Evolutionary conservation across 768 basidiomycete species (phyloP).

Genomic region (Hygrophoropsis aurantiaca): DNA sequence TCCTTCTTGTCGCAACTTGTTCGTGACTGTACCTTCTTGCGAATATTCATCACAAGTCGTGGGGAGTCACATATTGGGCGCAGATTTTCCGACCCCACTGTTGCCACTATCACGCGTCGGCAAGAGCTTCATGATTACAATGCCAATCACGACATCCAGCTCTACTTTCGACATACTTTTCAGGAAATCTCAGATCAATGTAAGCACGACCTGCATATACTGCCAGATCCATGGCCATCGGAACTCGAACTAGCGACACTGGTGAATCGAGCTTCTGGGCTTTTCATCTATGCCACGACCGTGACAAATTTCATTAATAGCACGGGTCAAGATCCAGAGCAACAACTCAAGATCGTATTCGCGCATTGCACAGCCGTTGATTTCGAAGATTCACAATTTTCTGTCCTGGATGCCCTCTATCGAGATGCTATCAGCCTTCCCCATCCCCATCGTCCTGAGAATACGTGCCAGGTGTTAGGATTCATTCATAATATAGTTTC

Average conservation of each 20-base stretch:
- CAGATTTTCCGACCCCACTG: slow-evolving; percentile 14
- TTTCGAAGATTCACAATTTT: slow-evolving; percentile 9
- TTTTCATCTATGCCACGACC: slow-evolving; percentile 28
- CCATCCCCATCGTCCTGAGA: slow-evolving; percentile 10
- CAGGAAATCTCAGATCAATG: slow-evolving; percentile 12
- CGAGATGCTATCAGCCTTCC: slow-evolving; percentile 13
- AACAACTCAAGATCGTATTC: slow-evolving; percentile 11
- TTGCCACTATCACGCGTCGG: slow-evolving; percentile 6
- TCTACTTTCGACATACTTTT: slow-evolving; percentile 18
- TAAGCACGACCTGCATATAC: slow-evolving; percentile 7
- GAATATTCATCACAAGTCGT: slow-evolving; percentile 25
- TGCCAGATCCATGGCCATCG: slow-evolving; percentile 24
- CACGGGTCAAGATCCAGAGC: slow-evolving; percentile 13
- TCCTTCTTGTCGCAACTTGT: no score
- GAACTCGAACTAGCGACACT: slow-evolving; percentile 14
- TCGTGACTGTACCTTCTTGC: no score
- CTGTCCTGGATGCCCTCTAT: slow-evolving; percentile 15
- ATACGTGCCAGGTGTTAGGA: slow-evolving; percentile 16
- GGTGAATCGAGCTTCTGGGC: slow-evolving; percentile 16
- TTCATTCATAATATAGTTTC: slow-evolving; percentile 14
- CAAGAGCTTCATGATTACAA: slow-evolving; percentile 20
- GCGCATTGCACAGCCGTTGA: slow-evolving; percentile 7
- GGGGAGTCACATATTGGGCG: slow-evolving; percentile 13
- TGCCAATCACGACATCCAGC: slow-evolving; percentile 20
- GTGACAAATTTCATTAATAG: slow-evolving; percentile 24